Evolutionary conservation across 768 basidiomycete genomes (phyloP).

Genomic region (Royoungia palumana): DNA sequence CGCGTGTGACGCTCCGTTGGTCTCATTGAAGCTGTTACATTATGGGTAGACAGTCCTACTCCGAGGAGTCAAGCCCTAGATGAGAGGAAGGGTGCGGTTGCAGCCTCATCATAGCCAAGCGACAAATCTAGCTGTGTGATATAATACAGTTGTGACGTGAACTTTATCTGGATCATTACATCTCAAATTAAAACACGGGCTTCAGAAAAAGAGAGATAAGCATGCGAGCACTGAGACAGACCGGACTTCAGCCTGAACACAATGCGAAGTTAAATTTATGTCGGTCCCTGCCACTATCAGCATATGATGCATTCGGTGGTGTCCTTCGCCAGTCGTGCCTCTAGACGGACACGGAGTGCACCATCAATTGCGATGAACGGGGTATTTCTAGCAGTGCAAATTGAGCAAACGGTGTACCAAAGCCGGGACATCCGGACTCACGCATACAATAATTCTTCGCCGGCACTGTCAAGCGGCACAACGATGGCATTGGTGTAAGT

Average conservation of each 20-base stretch:
- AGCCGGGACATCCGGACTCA: constrained; percentile 30
- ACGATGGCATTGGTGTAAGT: constrained; percentile 31
- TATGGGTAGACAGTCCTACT: constrained; percentile 1
- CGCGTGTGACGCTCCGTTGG: constrained; percentile 27
- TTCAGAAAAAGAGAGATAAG: no score
- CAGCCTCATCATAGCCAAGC: constrained; percentile 2
- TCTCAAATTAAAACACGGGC: neutral
- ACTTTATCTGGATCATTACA: neutral
- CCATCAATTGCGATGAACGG: constrained; percentile 47
- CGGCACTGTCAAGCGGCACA: constrained; percentile 37
- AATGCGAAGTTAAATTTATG: no score
- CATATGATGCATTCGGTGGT: constrained; percentile 45
- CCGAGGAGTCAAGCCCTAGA: constrained; percentile 20
- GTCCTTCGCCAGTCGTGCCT: constrained; percentile 39
- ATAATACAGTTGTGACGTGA: neutral
- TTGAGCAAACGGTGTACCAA: neutral
- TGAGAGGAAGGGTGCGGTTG: constrained; percentile 4
- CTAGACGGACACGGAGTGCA: constrained; percentile 42
- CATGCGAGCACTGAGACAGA: no score
- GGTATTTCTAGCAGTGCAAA: constrained; percentile 33
- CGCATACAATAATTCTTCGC: constrained; percentile 51
- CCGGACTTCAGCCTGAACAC: neutral
- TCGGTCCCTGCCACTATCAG: constrained; percentile 15
- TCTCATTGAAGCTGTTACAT: constrained; percentile 20
- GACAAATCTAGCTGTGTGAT: constrained; percentile 1